These are phyloP conservation scores for Wickerhamomyces xylosicus DNA, from an alignment of 805 yeast genomes.

Conservation along the genomic window DNA sequence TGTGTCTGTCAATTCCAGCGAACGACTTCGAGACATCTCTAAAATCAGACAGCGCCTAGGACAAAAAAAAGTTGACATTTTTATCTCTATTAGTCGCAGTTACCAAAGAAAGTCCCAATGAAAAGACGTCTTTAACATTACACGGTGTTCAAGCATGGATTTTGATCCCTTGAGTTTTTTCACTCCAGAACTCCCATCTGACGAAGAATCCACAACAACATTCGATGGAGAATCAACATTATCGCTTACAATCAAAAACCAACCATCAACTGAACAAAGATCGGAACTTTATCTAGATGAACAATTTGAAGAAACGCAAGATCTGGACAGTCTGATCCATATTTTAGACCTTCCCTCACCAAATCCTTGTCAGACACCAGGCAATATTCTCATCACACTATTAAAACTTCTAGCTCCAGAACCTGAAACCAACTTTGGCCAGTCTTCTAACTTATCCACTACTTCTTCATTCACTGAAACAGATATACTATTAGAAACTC, in stretches of 20 bases:
- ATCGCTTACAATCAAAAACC: too few species aligned
- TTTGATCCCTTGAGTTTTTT: slow-evolving; percentile 29
- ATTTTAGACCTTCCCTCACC: slow-evolving; percentile 49
- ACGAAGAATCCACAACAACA: too few species aligned
- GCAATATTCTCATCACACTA: slow-evolving; percentile 30
- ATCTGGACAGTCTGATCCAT: slow-evolving; percentile 30
- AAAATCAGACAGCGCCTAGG: too few species aligned
- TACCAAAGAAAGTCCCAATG: too few species aligned
- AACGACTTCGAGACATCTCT: too few species aligned
- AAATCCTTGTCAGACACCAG: slow-evolving; percentile 33
- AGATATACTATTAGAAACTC: slow-evolving; percentile 6
- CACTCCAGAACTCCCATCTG: slow-evolving; percentile 10
- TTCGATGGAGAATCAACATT: too few species aligned
- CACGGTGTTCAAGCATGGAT: slow-evolving; percentile 6
- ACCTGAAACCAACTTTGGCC: slow-evolving; percentile 34
- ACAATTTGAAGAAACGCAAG: background rate
- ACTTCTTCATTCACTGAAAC: slow-evolving; percentile 1
- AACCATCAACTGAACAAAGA: too few species aligned
- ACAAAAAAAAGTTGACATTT: too few species aligned
- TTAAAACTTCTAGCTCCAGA: slow-evolving; percentile 39
- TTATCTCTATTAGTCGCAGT: background rate
- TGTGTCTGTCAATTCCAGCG: too few species aligned
- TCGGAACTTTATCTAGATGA: too few species aligned
- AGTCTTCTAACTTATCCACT: background rate
- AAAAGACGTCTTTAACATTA: too few species aligned